Evolutionary conservation across 306 rosid species (phyloP).

Genomic region (Corylus avellana): DNA sequence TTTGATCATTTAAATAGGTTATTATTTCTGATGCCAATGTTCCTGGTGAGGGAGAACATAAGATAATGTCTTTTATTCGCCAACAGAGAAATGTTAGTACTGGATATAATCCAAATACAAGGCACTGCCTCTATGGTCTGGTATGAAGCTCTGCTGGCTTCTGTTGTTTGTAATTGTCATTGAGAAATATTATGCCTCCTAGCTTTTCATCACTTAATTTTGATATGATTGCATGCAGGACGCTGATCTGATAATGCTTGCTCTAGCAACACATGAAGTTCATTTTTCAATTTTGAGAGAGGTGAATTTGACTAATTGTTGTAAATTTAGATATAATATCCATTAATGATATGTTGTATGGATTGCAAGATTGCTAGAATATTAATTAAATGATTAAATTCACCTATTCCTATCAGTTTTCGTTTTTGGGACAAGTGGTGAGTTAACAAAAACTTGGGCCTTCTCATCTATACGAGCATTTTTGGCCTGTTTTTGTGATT

Average conservation of each 20-base stretch:
- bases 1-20: conserved; percentile 26
- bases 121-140: conserved; percentile 64
- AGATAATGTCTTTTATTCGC: conserved; percentile 49
- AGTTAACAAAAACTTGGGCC: no score
- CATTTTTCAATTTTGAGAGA: conserved; percentile 70
- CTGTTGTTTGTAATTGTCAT: background rate
- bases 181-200: background rate
- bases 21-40: conserved; percentile 65
- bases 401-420: no score
- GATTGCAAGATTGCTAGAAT: background rate
- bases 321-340: background rate
- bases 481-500: no score
- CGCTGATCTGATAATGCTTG: conserved; percentile 61
- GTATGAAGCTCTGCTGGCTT: conserved; percentile 21
- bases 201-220: background rate
- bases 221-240: conserved; percentile 43
- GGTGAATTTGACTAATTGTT: conserved; percentile 24
- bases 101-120: conserved; percentile 44
- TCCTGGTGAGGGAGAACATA: conserved; percentile 78
- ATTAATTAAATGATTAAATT: no score
- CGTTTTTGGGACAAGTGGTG: no score
- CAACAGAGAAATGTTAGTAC: conserved; percentile 35
- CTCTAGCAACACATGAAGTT: conserved; percentile 56
- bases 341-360: background rate
- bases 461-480: no score